Base-by-base conservation (phyloP, 2,329 filamentous ascomycete genomes). In the Coniochaeta ligniaria region DNA sequence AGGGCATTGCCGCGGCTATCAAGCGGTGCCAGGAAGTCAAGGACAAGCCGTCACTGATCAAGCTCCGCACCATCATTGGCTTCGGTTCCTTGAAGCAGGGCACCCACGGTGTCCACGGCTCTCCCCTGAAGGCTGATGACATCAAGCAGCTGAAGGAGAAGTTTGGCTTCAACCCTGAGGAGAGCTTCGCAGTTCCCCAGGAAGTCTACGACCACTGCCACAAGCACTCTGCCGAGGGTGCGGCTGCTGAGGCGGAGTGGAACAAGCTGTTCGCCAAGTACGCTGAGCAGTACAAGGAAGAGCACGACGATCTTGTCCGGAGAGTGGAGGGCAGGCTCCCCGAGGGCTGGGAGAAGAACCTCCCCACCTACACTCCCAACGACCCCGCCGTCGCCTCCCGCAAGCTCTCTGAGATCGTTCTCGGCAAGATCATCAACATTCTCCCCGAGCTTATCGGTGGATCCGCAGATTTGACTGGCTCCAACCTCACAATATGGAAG, bases 401-500 rank as follows among this genome's bases (percentile, higher is more conserved):
- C 75, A 99, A 98, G 84, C 89, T 98, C 62, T 98, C 94, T 66
- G 94, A 99, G 85, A 89, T 85, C 63, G 93, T 98, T 62, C 87
- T 99, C 66, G 83, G 89, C 81, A 94, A 93, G 78, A 88, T 99
- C 71, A 86, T 96, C 82, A 78, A 83, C 58, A 85, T 81, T 66
- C 74, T 99, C 60, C 95, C 95, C 67, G 95, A 98, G 79, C 88
- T 99, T 62, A 78, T 99, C 63, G 96, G 94, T 75, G 95, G 95
- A 71, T 99, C 95, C 66, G 95, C 95, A 70, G 95, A 99, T 84
- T 78, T 99, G 83, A 99, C 95, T 75, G 92, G 92, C 74, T 98
- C 95, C 75, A 99, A 99, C 86, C 89, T 98, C 82, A 99, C 95
- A 69, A 88, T 93, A 75, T 97, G 93, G 92, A 99, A 98, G 90